Conservation (phyloP, 495 filamentous ascomycete species). For the Penicillium cosmopolitanum region DNA sequence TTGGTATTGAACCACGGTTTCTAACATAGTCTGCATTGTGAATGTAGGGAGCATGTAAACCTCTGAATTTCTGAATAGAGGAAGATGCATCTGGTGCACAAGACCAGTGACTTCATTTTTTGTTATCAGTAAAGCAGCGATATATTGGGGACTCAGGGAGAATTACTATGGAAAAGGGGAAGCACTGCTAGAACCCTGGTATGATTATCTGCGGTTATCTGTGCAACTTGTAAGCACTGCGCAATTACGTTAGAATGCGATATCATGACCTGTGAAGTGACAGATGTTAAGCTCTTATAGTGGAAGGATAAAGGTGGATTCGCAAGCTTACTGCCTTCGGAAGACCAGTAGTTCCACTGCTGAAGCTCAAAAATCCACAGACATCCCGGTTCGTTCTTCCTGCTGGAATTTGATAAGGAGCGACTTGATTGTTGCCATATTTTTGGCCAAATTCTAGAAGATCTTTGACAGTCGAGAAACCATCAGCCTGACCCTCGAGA, state of each 20-base stretch:
- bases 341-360: slow-evolving; percentile 42
- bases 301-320: too few species aligned
- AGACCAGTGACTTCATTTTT: slow-evolving; percentile 50
- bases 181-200: slow-evolving; percentile 56
- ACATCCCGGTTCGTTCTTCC: slow-evolving; percentile 58
- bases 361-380: slow-evolving; percentile 61
- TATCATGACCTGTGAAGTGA: slow-evolving; percentile 54
- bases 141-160: not conserved
- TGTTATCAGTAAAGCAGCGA: not conserved
- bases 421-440: slow-evolving; percentile 41
- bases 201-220: slow-evolving; percentile 48
- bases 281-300: not conserved
- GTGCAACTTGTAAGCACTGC: slow-evolving; percentile 59
- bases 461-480: slow-evolving; percentile 53
- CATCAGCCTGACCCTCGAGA: slow-evolving; percentile 53
- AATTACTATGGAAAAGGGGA: slow-evolving; percentile 55
- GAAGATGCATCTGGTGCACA: slow-evolving; percentile 62
- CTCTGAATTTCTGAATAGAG: slow-evolving; percentile 57
- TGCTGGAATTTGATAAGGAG: slow-evolving; percentile 44
- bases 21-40: slow-evolving; percentile 59
- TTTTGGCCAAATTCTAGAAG: slow-evolving; percentile 49
- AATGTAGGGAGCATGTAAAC: slow-evolving; percentile 64
- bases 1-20: slow-evolving; percentile 52
- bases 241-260: slow-evolving; percentile 66
- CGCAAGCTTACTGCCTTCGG: slow-evolving; percentile 33